Evolutionary conservation across 2,329 filamentous ascomycete species (phyloP), one percentile per base, ranked within the genome.

Genomic region (Fusarium proliferatum): DNA sequence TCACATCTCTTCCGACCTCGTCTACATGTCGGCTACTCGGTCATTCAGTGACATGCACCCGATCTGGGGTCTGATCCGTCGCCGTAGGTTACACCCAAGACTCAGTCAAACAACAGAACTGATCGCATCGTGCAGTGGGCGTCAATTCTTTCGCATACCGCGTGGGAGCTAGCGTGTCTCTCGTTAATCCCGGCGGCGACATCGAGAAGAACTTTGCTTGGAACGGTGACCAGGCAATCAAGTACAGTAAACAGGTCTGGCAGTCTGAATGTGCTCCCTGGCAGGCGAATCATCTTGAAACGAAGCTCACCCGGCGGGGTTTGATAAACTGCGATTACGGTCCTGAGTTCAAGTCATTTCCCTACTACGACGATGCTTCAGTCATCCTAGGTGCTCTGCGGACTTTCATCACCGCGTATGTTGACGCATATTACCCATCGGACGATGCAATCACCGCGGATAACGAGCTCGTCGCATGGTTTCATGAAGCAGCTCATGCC

Each of bases 101-200:
- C 23, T 26, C 23, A 3, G 23, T 51, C 6, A 21, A 2, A 38
- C 2, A 11, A 1, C 19, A 16, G 0, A 28, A 17, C 51, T 53
- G 3, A 53, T 3, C 2, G 0, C 1, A 1, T 39, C 2, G 1
- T n/a, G 4, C 4, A 53, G 51, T 53, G 19, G 51, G 9, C 3
- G 51, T 53, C 0, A 53, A 53, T 9, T 28, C 51, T 5, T 53
- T 53, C 6, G 23, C 51, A 16, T 53, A 39, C 13, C 51, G 51
- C 2, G 17, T 23, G 23, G 51, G 34, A 28, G 51, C 51, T 9
- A 53, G 51, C 23, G 19, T 0, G 2, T 4, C 17, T 7, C 34
- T 53, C 0, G 34, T 53, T 0, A 53, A 39, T 9, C 34, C 51
- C 2, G 51, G 23, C 13, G 51, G 51, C 13, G 51, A 53, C 2